A percentile compares a stretch with the other conserved stretches of the same genome.
Conservation (phyloP, 2,329 filamentous ascomycete species). For the Aspergillus transmontanensis region DNA sequence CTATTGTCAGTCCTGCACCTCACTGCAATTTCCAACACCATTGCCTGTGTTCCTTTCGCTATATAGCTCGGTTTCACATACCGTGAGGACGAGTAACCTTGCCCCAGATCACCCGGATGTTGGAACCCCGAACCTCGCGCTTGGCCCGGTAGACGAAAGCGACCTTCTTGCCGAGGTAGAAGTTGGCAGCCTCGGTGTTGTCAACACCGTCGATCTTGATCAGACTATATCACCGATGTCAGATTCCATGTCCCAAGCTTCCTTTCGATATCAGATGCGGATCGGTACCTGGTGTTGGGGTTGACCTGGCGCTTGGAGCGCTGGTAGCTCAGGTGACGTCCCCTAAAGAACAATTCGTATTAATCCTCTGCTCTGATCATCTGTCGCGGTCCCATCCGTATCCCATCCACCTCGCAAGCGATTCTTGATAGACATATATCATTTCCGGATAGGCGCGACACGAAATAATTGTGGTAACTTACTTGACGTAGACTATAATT, state of each 20-base stretch:
- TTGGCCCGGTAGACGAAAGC: constrained; percentile 97
- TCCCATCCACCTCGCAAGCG: constrained; percentile 10
- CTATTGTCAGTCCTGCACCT: constrained; percentile 10
- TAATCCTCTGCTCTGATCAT: constrained; percentile 31
- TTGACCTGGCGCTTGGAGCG: constrained; percentile 89
- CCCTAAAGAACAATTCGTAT: constrained; percentile 60
- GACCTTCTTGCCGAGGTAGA: constrained; percentile 99
- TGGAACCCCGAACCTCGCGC: constrained; percentile 93
- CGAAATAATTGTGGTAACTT: constrained; percentile 53
- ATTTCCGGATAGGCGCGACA: constrained; percentile 26
- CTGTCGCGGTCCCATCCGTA: constrained; percentile 18
- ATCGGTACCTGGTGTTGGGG: constrained; percentile 69
- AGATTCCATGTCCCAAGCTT: constrained; percentile 23
- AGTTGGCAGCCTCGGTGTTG: constrained; percentile 84
- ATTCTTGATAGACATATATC: constrained; percentile 12
- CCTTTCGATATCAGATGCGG: constrained; percentile 13
- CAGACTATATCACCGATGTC: constrained; percentile 58
- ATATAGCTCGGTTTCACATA: constrained; percentile 50
- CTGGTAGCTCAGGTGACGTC: constrained; percentile 97
- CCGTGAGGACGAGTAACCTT: constrained; percentile 96
- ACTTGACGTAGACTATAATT: constrained; percentile 81
- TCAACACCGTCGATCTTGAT: constrained; percentile 99
- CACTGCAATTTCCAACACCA: not conserved
- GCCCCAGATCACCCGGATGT: constrained; percentile 99
- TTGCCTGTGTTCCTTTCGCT: constrained; percentile 4